phyloP scores from a whole-genome alignment of 2,329 filamentous ascomycete genomes.

The Trichoderma atrobrunneum region DNA sequence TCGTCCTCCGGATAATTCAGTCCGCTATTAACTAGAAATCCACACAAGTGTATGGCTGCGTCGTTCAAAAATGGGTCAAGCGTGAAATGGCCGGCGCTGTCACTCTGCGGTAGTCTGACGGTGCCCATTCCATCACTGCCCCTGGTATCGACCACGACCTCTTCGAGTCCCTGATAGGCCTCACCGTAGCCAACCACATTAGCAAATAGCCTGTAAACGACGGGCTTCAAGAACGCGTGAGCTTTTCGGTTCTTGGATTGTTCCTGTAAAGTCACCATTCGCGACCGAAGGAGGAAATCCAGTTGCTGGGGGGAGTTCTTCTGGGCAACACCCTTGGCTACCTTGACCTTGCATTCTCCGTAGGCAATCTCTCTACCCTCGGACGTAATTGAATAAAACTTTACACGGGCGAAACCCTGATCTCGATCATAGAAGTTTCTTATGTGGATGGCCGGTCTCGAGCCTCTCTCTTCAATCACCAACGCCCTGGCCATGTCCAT shows the following conservation, averaged over 20 bases:
- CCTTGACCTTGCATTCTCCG: neutral
- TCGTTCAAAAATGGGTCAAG: neutral
- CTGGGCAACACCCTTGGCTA: neutral
- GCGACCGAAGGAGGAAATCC: neutral
- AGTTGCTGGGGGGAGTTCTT: neutral
- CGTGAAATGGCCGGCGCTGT: neutral
- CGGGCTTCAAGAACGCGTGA: neutral
- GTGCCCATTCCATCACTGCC: conserved; percentile 8
- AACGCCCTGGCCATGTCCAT: neutral
- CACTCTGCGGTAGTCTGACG: neutral
- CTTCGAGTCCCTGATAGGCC: conserved; percentile 3
- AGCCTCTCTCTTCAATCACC: neutral
- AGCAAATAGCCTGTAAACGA: neutral
- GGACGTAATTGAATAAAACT: neutral
- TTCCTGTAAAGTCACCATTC: neutral
- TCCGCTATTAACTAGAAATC: neutral
- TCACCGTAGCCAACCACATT: neutral
- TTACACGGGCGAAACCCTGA: neutral
- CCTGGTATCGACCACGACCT: conserved; percentile 4
- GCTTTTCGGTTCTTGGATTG: neutral
- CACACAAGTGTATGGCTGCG: neutral
- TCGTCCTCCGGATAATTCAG: neutral
- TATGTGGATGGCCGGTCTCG: neutral
- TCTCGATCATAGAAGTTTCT: neutral
- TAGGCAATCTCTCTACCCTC: neutral